A percentile compares a stretch with the other conserved stretches of the same genome.
phyloP scores from a whole-genome alignment of 306 rosid genomes.

The Prosopis cineraria region DNA sequence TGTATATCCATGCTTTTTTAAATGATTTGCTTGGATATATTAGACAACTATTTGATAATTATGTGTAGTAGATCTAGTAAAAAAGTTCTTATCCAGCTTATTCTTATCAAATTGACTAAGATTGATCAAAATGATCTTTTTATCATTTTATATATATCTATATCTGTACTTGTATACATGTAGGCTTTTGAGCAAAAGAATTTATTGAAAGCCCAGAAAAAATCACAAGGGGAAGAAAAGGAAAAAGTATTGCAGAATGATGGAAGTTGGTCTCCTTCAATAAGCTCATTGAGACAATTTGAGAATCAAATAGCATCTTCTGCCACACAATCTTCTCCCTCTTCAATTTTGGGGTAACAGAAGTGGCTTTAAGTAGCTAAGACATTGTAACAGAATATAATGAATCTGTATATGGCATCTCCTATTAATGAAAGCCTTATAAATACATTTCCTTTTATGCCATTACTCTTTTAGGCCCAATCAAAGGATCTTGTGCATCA shows the following conservation, averaged over 20 bases:
- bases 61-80: constrained; percentile 10
- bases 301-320: constrained; percentile 56
- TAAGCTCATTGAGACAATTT: constrained; percentile 48
- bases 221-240: constrained; percentile 47
- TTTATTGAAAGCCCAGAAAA: constrained; percentile 48
- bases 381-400: constrained; percentile 54
- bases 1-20: neutral
- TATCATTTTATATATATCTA: neutral
- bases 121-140: constrained; percentile 13
- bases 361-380: constrained; percentile 60
- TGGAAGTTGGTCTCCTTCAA: constrained; percentile 64
- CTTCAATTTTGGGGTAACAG: constrained; percentile 52
- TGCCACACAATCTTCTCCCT: constrained; percentile 52
- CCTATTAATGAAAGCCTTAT: constrained; percentile 53
- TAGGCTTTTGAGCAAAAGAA: constrained; percentile 61
- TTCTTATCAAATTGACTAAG: constrained; percentile 11
- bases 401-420: constrained; percentile 54
- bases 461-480: constrained; percentile 61
- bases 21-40: neutral
- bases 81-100: constrained; percentile 15
- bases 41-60: constrained; percentile 4
- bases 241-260: constrained; percentile 50
- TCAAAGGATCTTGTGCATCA: constrained; percentile 56
- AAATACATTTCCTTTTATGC: constrained; percentile 58
- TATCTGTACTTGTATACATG: neutral